Conservation (phyloP, 2,329 filamentous ascomycete genomes). For the Aspergillus pseudoglaucus region DNA sequence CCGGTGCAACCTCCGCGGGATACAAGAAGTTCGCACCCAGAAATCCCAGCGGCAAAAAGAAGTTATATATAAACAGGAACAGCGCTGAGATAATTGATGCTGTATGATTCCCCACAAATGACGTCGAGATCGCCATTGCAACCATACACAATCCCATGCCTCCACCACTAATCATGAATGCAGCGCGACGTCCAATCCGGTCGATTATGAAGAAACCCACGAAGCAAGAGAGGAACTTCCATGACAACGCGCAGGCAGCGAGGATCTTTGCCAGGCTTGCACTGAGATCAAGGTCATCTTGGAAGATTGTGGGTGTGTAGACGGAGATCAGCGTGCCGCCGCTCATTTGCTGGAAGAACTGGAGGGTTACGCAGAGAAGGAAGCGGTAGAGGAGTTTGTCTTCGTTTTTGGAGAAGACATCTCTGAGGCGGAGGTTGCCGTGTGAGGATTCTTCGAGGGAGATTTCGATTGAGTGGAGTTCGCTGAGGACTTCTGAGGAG, state of each 20-base stretch:
- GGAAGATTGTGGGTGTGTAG: constrained; percentile 22
- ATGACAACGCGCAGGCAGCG: neutral
- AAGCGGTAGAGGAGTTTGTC: constrained; percentile 45
- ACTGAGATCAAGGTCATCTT: neutral
- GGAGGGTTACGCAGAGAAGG: constrained; percentile 42
- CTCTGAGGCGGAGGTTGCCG: constrained; percentile 43
- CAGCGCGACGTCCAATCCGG: neutral
- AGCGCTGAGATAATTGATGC: neutral
- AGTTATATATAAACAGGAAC: neutral
- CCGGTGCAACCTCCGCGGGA: neutral
- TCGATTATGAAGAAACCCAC: neutral
- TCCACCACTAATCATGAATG: neutral
- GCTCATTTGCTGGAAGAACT: constrained; percentile 41
- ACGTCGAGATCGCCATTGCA: neutral
- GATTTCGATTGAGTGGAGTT: constrained; percentile 43
- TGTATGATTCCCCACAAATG: neutral
- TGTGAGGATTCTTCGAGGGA: constrained; percentile 37
- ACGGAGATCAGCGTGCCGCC: constrained; percentile 35
- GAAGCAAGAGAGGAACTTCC: neutral
- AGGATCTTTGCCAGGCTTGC: neutral
- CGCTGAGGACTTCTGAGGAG: constrained; percentile 33
- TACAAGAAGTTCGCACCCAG: neutral
- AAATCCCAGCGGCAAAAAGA: neutral
- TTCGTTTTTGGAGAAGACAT: constrained; percentile 46
- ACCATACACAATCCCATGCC: neutral